Percentiles rank a stretch among this genome's conserved stretches.
phyloP scores from a whole-genome alignment of 140 eudicot genomes.

The Anethum foeniculum region DNA sequence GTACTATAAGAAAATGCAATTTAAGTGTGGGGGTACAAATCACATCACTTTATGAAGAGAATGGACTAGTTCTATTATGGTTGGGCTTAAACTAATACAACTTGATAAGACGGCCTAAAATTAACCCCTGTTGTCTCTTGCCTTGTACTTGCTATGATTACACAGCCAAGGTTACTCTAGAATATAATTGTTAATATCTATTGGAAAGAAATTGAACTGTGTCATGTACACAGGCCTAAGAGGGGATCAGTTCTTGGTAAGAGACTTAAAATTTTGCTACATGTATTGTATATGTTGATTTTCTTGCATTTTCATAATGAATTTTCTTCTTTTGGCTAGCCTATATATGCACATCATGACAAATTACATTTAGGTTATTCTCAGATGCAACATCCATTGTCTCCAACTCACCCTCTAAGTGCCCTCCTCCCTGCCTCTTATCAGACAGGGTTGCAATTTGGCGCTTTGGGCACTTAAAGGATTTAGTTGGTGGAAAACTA shows the following conservation, averaged over 20 bases:
- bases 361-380: background rate
- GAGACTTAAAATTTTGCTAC: background rate
- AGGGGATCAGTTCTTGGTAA: background rate
- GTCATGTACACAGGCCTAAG: background rate
- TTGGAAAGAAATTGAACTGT: background rate
- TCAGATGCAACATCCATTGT: background rate
- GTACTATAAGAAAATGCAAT: too few relatives aligned
- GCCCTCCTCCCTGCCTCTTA: slow-evolving; percentile 2
- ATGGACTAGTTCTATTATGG: background rate
- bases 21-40: background rate
- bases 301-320: background rate
- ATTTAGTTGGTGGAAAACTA: slow-evolving; percentile 5
- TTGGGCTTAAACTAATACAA: background rate
- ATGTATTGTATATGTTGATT: background rate
- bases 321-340: background rate
- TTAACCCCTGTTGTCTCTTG: background rate
- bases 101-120: too few relatives aligned
- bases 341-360: background rate
- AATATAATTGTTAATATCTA: background rate
- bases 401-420: slow-evolving; percentile 6
- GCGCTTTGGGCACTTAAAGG: slow-evolving; percentile 2
- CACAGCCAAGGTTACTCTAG: background rate
- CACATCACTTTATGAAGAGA: background rate
- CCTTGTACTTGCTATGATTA: background rate
- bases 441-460: slow-evolving; percentile 1